Evolutionary conservation across 208 protist genomes (phyloP).

Genomic region (Trypanosoma lewisi): DNA sequence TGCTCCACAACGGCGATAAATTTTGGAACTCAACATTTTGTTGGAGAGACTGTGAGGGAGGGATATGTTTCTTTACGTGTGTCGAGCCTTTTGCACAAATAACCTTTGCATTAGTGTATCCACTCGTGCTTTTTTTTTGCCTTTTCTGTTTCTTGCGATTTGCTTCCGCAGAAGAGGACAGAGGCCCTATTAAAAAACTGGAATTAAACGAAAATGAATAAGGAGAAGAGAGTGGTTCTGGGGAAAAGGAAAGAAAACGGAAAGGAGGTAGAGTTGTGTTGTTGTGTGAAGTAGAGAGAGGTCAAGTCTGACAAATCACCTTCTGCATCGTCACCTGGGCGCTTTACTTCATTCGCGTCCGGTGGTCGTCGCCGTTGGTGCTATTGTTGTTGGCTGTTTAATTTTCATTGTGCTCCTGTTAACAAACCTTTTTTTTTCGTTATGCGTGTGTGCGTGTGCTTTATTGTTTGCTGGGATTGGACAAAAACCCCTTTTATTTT

Average conservation of each 20-base stretch:
- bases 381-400: not conserved
- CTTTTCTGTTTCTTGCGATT: conserved; percentile 6
- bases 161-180: not conserved
- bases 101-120: not conserved
- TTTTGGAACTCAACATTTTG: too few relatives aligned
- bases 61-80: too few relatives aligned
- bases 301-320: not conserved
- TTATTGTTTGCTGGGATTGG: not conserved
- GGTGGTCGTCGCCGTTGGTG: not conserved
- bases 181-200: not conserved
- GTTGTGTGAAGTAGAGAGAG: not conserved
- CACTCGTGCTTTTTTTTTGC: conserved; percentile 12
- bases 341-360: not conserved
- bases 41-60: too few relatives aligned
- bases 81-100: not conserved
- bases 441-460: not conserved
- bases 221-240: too few relatives aligned
- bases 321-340: not conserved
- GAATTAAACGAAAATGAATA: not conserved
- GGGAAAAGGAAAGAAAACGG: not conserved
- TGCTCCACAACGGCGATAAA: too few relatives aligned
- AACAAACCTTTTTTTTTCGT: not conserved
- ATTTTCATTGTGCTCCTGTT: conserved; percentile 1
- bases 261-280: too few relatives aligned
- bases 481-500: not conserved